A percentile compares a stretch with the other conserved stretches of the same genome.
These are phyloP conservation scores for Starmerella potacharoeniae DNA, from an alignment of 805 yeast species.

Conservation along the genomic window DNA sequence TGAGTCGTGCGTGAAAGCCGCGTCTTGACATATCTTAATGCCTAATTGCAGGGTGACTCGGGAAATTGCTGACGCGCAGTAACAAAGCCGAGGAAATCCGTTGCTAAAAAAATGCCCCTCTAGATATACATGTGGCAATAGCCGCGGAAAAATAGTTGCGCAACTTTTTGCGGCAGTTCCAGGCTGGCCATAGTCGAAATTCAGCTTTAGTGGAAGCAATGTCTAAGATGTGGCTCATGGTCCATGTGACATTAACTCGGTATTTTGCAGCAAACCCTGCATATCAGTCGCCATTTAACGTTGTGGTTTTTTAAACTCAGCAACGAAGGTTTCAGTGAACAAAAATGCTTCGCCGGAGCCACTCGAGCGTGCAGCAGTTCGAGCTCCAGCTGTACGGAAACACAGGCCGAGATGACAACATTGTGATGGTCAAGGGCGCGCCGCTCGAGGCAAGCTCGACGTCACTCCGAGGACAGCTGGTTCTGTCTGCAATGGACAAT, in stretches of 20 bases:
- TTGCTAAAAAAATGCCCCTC: no score
- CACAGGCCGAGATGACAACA: conserved; percentile 33
- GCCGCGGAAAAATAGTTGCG: neutral
- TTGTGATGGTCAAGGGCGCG: conserved; percentile 67
- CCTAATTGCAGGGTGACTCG: neutral
- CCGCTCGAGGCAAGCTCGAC: conserved; percentile 69
- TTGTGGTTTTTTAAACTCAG: neutral
- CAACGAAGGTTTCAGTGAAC: neutral
- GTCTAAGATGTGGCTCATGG: neutral
- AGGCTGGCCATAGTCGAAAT: neutral
- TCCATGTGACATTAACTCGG: conserved; percentile 1
- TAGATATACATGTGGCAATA: no score
- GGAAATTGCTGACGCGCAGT: neutral
- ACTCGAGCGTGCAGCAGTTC: conserved; percentile 17
- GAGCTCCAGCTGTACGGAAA: conserved; percentile 21
- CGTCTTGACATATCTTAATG: neutral
- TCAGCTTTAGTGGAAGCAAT: neutral
- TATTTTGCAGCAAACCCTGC: conserved; percentile 3
- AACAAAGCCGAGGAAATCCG: no score
- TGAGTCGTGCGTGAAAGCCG: neutral
- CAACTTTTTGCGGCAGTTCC: neutral
- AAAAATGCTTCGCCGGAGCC: conserved; percentile 19
- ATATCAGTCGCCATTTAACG: neutral
- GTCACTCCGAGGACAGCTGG: conserved; percentile 64
- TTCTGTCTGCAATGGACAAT: conserved; percentile 65